Evolutionary conservation across 768 basidiomycete genomes (phyloP).

Genomic region (Phylloporus scabripes): DNA sequence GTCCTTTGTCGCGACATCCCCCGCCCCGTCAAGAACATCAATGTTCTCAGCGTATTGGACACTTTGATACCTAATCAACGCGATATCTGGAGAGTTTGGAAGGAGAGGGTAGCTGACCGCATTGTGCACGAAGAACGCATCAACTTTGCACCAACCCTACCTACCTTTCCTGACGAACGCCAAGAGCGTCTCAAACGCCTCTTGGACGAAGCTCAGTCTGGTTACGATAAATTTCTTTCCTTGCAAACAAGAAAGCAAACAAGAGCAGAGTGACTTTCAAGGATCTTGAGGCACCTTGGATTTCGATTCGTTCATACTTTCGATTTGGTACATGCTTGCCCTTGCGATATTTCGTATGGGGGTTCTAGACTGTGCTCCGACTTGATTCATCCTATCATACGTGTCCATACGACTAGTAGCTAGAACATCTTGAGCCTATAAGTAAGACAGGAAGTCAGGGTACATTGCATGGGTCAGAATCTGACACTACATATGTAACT

Average conservation of each 20-base stretch:
- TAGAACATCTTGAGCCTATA: no score
- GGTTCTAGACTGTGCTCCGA: no score
- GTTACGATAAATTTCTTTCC: neutral
- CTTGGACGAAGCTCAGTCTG: conserved; percentile 13
- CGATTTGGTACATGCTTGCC: neutral
- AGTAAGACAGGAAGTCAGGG: neutral
- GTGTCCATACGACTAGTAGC: no score
- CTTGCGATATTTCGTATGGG: neutral
- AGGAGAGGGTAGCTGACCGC: conserved; percentile 16
- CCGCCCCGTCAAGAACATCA: conserved; percentile 11
- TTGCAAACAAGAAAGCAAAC: neutral
- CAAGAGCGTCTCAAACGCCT: conserved; percentile 8
- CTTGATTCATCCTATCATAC: no score
- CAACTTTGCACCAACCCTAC: conserved; percentile 13
- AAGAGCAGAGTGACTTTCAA: neutral
- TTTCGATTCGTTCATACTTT: neutral
- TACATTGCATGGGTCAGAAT: neutral
- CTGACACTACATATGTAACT: neutral
- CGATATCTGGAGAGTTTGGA: conserved; percentile 15
- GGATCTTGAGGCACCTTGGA: neutral
- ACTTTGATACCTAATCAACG: conserved; percentile 11
- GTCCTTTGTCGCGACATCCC: conserved; percentile 10
- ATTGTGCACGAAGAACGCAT: conserved; percentile 10
- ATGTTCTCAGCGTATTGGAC: conserved; percentile 11
- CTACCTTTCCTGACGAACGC: conserved; percentile 9